Conservation (phyloP, 2,329 filamentous ascomycete species). For the Penicillium brevicompactum region DNA sequence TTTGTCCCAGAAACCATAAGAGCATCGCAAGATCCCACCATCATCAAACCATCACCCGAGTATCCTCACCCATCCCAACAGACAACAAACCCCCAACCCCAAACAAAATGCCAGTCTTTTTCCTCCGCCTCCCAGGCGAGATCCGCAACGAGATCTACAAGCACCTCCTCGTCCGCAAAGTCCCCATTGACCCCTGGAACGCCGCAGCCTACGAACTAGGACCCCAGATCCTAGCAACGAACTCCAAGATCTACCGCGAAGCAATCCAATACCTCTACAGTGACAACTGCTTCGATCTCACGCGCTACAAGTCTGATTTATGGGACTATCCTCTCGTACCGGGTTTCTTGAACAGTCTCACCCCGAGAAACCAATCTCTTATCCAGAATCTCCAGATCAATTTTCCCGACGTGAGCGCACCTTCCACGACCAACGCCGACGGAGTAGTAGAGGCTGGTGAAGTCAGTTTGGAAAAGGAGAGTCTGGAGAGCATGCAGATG, state of each 20-base stretch:
- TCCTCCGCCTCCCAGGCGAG: constrained; percentile 5
- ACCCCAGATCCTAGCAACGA: not conserved
- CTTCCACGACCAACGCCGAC: too few species aligned
- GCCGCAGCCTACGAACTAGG: not conserved
- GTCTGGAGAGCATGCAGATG: not conserved
- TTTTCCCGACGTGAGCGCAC: not conserved
- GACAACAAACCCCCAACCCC: too few species aligned
- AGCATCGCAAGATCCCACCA: too few species aligned
- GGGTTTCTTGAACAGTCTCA: not conserved
- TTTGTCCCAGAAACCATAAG: too few species aligned
- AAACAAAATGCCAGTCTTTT: not conserved
- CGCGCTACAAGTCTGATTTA: not conserved
- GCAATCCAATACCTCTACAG: constrained; percentile 4
- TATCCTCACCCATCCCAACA: too few species aligned
- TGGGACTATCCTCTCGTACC: not conserved
- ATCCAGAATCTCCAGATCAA: constrained; percentile 3
- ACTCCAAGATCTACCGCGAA: not conserved
- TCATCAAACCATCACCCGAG: too few species aligned
- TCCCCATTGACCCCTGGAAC: not conserved
- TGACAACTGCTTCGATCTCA: constrained; percentile 3
- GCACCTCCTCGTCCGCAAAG: not conserved
- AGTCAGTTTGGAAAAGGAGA: not conserved
- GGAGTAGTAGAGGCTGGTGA: not conserved
- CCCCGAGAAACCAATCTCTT: not conserved
- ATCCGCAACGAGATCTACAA: constrained; percentile 8